phyloP scores from a whole-genome alignment of 139 green algal genomes.

The Chlamydomonas applanata region DNA sequence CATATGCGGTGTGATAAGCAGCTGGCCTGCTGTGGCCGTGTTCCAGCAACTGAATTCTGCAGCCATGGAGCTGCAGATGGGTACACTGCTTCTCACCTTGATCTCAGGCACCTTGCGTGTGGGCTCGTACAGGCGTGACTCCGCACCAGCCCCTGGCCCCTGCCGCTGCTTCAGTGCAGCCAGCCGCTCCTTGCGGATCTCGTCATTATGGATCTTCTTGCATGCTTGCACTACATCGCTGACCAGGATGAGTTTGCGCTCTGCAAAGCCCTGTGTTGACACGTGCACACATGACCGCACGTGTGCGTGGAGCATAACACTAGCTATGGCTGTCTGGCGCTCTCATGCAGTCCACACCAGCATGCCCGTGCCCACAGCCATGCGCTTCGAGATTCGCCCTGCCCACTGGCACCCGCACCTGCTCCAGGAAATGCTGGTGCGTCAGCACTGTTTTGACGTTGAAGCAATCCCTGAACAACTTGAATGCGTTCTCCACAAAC shows the following conservation, averaged over 20 bases:
- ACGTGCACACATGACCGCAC: background rate
- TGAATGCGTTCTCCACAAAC: conserved; percentile 68
- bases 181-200: conserved; percentile 49
- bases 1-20: too few relatives aligned
- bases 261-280: conserved; percentile 68
- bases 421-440: conserved; percentile 67
- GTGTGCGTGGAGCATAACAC: too few relatives aligned
- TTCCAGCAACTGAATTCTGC: too few relatives aligned
- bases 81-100: conserved; percentile 9
- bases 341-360: background rate
- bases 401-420: too few relatives aligned
- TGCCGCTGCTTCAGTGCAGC: conserved; percentile 39
- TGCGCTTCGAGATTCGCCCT: background rate
- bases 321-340: too few relatives aligned
- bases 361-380: background rate
- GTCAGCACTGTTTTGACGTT: conserved; percentile 58
- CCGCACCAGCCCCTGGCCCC: background rate
- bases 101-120: conserved; percentile 20
- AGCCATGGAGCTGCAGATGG: background rate
- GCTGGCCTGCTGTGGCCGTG: too few relatives aligned
- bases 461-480: conserved; percentile 59
- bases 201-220: conserved; percentile 60
- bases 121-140: conserved; percentile 14
- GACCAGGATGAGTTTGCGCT: conserved; percentile 75
- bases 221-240: conserved; percentile 50